Conservation (phyloP, 805 yeast genomes). For the Kodamaea lidongshanica region DNA sequence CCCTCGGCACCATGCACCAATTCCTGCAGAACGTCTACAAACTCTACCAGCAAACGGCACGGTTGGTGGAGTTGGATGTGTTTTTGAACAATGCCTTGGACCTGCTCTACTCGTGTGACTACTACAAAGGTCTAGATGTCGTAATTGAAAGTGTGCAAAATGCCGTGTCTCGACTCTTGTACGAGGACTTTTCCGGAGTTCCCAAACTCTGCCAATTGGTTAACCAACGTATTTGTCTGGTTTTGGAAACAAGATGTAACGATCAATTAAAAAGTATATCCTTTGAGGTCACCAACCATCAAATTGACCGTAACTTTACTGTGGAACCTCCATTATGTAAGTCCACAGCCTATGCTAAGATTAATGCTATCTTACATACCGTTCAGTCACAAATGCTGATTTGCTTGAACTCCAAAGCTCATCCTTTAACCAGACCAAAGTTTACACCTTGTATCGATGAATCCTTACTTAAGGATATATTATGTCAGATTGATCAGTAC, state of each 20-base stretch:
- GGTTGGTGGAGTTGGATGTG: conserved; percentile 14
- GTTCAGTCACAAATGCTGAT: too few species aligned
- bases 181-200: conserved; percentile 11
- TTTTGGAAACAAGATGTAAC: conserved; percentile 20
- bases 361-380: too few species aligned
- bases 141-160: conserved; percentile 8
- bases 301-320: too few species aligned
- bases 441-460: too few species aligned
- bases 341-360: too few species aligned
- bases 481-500: too few species aligned
- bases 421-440: too few species aligned
- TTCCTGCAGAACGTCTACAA: conserved; percentile 20
- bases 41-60: conserved; percentile 16
- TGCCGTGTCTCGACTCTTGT: conserved; percentile 11
- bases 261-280: too few species aligned
- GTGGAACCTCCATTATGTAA: too few species aligned
- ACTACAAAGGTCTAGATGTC: conserved; percentile 7
- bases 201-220: conserved; percentile 14
- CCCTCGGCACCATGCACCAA: conserved; percentile 15
- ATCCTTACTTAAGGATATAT: too few species aligned
- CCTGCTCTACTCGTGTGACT: conserved; percentile 15
- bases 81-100: conserved; percentile 12
- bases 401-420: too few species aligned
- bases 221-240: conserved; percentile 15
- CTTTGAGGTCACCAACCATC: too few species aligned